These are phyloP conservation scores for Barnettozyma botsteinii DNA, from an alignment of 805 yeast genomes.

Conservation along the genomic window DNA sequence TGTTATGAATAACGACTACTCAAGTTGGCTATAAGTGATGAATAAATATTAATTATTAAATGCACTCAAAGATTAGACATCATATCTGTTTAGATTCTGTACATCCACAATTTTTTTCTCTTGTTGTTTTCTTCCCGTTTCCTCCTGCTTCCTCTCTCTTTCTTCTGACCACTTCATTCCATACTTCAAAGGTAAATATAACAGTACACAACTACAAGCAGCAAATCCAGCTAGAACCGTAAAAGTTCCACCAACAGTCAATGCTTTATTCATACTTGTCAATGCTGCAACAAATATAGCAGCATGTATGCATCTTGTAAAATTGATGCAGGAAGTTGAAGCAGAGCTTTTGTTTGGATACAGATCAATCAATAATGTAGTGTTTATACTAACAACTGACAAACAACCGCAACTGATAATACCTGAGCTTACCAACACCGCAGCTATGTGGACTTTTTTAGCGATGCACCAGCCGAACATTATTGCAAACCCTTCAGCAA, in stretches of 20 bases:
- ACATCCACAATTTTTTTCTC: no score
- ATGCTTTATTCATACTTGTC: conserved; percentile 46
- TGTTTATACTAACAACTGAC: conserved; percentile 49
- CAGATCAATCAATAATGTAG: conserved; percentile 71
- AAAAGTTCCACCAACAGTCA: conserved; percentile 73
- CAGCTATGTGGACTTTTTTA: conserved; percentile 31
- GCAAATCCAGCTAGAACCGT: conserved; percentile 60
- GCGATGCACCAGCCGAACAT: conserved; percentile 74
- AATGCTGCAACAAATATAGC: conserved; percentile 69
- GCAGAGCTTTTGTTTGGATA: conserved; percentile 68
- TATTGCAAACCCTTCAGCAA: conserved; percentile 37
- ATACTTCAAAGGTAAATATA: conserved; percentile 27
- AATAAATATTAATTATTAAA: not conserved
- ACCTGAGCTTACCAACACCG: conserved; percentile 51
- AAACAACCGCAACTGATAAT: conserved; percentile 54
- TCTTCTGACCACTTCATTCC: conserved; percentile 27
- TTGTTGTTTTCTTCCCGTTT: not conserved
- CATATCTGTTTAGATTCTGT: no score
- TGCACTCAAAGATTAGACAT: no score
- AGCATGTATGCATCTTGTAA: conserved; percentile 65
- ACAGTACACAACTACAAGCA: conserved; percentile 19
- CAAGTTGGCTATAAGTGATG: no score
- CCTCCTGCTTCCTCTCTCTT: conserved; percentile 15
- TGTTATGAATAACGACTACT: no score
- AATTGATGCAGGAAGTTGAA: conserved; percentile 66